Conservation (phyloP, 768 basidiomycete genomes). For the Clavulina sp. region DNA sequence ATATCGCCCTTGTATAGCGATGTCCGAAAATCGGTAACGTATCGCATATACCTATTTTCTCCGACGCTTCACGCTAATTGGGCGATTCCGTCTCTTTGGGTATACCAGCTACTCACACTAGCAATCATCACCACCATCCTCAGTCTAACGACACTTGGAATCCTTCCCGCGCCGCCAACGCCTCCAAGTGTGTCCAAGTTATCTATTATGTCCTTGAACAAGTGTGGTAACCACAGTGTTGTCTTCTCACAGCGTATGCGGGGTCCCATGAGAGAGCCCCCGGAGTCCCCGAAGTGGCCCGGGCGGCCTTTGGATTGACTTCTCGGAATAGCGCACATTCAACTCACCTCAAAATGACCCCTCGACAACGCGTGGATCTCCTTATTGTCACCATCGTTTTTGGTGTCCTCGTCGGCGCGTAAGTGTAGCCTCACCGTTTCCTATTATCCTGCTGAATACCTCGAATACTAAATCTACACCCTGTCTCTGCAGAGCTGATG, state of each 20-base stretch:
- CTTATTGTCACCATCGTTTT: slow-evolving; percentile 40
- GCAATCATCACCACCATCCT: slow-evolving; percentile 52
- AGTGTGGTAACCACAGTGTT: neutral
- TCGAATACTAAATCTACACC: slow-evolving; percentile 1
- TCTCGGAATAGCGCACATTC: no score
- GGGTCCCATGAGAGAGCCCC: slow-evolving; percentile 13
- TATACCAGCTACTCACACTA: slow-evolving; percentile 44
- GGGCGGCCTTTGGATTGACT: slow-evolving; percentile 20
- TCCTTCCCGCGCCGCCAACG: slow-evolving; percentile 44
- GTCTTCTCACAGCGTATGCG: slow-evolving; percentile 12
- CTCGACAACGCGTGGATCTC: slow-evolving; percentile 55
- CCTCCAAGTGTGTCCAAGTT: slow-evolving; percentile 46
- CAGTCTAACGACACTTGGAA: slow-evolving; percentile 39
- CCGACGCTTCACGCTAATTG: neutral
- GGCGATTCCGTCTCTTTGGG: neutral
- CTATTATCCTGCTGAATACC: neutral
- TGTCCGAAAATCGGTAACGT: slow-evolving; percentile 40
- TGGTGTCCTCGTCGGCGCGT: slow-evolving; percentile 48
- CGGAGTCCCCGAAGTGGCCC: slow-evolving; percentile 12
- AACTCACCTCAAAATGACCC: slow-evolving; percentile 32
- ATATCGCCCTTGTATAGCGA: slow-evolving; percentile 43
- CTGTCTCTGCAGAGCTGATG: slow-evolving; percentile 30
- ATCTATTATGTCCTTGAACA: neutral
- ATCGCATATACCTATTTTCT: neutral
- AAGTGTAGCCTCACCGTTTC: slow-evolving; percentile 15